Percentiles rank a stretch among this genome's conserved stretches.
Evolutionary conservation across 805 yeast genomes (phyloP).

Genomic region (Candida krabiensis): DNA sequence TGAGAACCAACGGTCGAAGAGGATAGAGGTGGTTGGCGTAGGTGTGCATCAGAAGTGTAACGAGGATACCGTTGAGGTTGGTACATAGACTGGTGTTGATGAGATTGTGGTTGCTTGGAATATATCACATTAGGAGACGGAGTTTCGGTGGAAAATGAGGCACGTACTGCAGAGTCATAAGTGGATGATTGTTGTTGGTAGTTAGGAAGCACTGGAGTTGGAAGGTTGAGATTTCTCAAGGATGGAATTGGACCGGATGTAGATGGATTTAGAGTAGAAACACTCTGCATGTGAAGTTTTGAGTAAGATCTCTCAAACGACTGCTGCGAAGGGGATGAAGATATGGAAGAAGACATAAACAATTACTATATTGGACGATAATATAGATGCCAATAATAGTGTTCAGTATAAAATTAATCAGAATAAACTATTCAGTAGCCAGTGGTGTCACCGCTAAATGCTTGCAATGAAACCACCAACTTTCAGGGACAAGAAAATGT

Average conservation of each 20-base stretch:
- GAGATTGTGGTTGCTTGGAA: background rate
- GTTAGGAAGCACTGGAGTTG: conserved; percentile 13
- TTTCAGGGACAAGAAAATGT: no score
- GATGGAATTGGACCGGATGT: conserved; percentile 14
- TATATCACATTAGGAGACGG: conserved; percentile 1
- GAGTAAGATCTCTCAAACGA: conserved; percentile 15
- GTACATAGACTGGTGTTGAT: background rate
- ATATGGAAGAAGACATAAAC: conserved; percentile 7
- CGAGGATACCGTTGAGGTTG: conserved; percentile 5
- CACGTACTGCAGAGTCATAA: conserved; percentile 1
- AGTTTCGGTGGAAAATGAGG: conserved; percentile 2
- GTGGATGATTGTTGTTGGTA: no score
- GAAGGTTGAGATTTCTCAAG: conserved; percentile 14
- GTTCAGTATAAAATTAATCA: no score
- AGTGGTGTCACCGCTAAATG: no score
- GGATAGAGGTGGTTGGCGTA: conserved; percentile 2
- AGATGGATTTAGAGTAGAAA: conserved; percentile 5
- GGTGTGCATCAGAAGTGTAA: conserved; percentile 3
- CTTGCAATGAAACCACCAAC: no score
- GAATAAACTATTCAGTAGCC: no score
- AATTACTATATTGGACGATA: no score
- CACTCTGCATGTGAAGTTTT: conserved; percentile 1
- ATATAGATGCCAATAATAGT: no score
- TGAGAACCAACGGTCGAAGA: background rate
- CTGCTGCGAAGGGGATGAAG: conserved; percentile 12